A percentile compares a stretch with the other conserved stretches of the same genome.
Conservation (phyloP, 495 filamentous ascomycete genomes). For the Cercophora sp. region DNA sequence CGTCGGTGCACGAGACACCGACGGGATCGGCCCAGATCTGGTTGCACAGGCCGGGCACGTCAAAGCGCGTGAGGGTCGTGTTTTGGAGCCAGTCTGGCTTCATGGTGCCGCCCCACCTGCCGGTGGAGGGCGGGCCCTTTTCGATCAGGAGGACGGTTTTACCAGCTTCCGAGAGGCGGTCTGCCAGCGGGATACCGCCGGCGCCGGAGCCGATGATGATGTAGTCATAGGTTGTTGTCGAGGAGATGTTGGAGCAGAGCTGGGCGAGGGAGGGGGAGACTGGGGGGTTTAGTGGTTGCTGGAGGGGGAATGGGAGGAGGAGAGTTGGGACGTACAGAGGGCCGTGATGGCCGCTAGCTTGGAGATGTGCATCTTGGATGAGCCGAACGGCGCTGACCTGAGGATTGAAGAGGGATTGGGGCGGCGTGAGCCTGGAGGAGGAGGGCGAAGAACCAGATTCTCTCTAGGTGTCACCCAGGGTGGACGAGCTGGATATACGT, state of each 20-base stretch:
- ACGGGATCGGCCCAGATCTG: constrained; percentile 58
- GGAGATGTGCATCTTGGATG: too few relatives aligned
- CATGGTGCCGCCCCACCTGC: constrained; percentile 50
- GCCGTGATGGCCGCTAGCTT: too few relatives aligned
- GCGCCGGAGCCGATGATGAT: constrained; percentile 61
- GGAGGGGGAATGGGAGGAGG: too few relatives aligned
- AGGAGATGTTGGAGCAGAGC: constrained; percentile 38
- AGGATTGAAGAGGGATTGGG: too few relatives aligned
- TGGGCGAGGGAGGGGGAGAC: constrained; percentile 16
- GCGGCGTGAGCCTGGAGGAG: too few relatives aligned
- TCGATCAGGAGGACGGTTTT: constrained; percentile 60
- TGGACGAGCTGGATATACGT: too few relatives aligned
- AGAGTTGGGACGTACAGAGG: too few relatives aligned
- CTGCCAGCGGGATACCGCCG: constrained; percentile 59
- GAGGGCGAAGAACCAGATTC: too few relatives aligned
- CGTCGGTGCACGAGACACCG: constrained; percentile 61
- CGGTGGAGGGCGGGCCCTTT: constrained; percentile 55
- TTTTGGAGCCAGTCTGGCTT: constrained; percentile 60
- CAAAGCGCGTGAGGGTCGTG: constrained; percentile 64
- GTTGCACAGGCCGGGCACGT: constrained; percentile 69
- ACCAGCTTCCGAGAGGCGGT: constrained; percentile 58
- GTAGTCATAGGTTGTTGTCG: constrained; percentile 55
- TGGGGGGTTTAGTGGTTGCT: too few relatives aligned
- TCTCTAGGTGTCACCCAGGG: too few relatives aligned
- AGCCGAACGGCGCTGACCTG: too few relatives aligned